Evolutionary conservation across 768 basidiomycete genomes (phyloP), one percentile per base, ranked within the genome.

Genomic region (Omphalotus guepiniiformis): DNA sequence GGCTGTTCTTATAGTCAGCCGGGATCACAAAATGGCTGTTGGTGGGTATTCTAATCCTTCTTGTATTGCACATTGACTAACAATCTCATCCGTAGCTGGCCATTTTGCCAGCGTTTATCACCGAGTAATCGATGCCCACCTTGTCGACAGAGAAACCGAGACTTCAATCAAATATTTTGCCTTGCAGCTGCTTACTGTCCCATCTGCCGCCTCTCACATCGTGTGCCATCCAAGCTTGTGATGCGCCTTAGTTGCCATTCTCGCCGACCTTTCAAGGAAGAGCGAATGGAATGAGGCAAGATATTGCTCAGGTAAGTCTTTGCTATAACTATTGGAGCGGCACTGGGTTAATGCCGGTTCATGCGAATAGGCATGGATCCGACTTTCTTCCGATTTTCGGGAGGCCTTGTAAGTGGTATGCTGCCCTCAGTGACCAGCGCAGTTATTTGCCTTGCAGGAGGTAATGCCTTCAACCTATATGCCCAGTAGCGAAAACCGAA

Each of bases 111-210:
- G 76, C 43, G 82, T 91, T 8, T 99, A 97, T 65, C 85, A 85
- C 48, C 77, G 84, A 6, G 74, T 97, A 40, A 87, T 94, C 55
- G 90, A 95, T 55, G 81, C 91, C 2, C 97, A 94, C 66, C 81
- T 98, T 7, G 80, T 88, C 18, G 96, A 98, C 56, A 80, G 94
- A 11, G 95, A 99, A 62, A 85, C 90, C 1, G 96, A 99, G 61
- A 92, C 91, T 6, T 93, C 90, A 13, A 87, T 98, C 71, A 88
- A 94, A 58, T 93, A 92, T 61, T 89, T 95, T 52, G 88, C 91
- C 13, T 74, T 95, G 4, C 92, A 96, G 59, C 76, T 98, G 27
- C 95, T 96, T 69, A 93, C 93, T 0, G 86, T 92, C 1, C 93
- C 93, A 0, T 87, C 85, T 2, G 82, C 94, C 42, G 85, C 90